Conservation (phyloP, 2,329 filamentous ascomycete genomes). For the Pestalotiopsis sp. region DNA sequence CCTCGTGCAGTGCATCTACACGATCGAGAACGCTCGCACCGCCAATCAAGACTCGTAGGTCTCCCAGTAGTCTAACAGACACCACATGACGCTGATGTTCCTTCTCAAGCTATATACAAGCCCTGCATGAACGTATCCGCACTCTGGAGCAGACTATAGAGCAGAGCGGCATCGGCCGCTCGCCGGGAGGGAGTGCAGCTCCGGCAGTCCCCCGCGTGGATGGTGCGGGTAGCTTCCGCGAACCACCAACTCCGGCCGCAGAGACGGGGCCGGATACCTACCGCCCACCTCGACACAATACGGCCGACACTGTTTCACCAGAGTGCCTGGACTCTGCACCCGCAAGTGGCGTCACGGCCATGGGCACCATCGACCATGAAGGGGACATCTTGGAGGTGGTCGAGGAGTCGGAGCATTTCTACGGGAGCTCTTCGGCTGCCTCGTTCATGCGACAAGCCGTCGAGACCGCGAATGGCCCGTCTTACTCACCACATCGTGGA, state of each 20-base stretch:
- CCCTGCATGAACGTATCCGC: slow-evolving; percentile 4
- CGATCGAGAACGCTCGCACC: background rate
- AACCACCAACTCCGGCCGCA: background rate
- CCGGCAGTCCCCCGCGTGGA: background rate
- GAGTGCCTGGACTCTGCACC: background rate
- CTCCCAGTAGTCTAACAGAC: background rate
- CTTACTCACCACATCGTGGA: background rate
- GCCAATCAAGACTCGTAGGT: slow-evolving; percentile 2
- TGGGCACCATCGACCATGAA: background rate
- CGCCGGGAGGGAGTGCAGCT: background rate
- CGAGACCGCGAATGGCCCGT: background rate
- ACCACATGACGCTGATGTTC: background rate
- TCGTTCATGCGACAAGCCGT: slow-evolving; percentile 1
- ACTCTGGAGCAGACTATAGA: background rate
- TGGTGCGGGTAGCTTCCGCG: background rate
- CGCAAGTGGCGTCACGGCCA: background rate
- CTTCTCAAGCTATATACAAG: background rate
- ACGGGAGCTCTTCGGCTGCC: background rate
- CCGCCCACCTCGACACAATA: background rate
- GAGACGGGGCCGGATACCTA: background rate
- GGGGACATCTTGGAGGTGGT: background rate
- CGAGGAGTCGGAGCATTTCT: background rate
- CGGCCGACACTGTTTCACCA: background rate
- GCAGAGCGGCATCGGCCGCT: background rate
- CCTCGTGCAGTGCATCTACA: slow-evolving; percentile 4